Evolutionary conservation across 352 stramenopile species (phyloP), one percentile per base, ranked within the genome.

Genomic region (Globisporangium echinulatum): DNA sequence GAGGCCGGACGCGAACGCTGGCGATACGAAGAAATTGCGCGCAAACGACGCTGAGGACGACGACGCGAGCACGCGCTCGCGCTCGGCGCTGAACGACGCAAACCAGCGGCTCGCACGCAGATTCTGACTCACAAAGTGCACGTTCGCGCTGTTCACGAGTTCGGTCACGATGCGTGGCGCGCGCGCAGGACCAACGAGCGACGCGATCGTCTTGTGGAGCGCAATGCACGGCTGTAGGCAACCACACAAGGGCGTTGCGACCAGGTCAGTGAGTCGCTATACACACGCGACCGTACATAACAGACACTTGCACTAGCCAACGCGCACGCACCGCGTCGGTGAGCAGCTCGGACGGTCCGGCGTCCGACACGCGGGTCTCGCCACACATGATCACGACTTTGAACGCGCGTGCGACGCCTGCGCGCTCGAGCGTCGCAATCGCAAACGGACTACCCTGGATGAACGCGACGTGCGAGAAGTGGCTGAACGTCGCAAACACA

Each of bases 111-210:
- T 90, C 11, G 63, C 67, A 14, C 75, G 59, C 63, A 94, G 60
- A 50, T 87, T 92, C 62, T 94, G 81, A 36, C 81, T 72, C 38
- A 94, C 79, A 44, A 92, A 94, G 60, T 94, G 85, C 38, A 94
- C 82, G 48, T 89, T 94, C 7, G 79, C 72, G 46, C 85, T 73
- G 61, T 92, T 94, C 25, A 80, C 72, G 13, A 94, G 76, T 61
- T 94, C 82, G 1, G 79, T 90, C 56, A 94, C 87, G 54, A 94
- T 69, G 7, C 79, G 67, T 7, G 82, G 79, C 14, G 81, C 79
- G 17, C 79, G 74, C 19, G 61, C 63, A 3, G 79, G 78, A 3
- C 82, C 82, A 25, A 94, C 70, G 10, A 88, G 72, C 25, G 77
- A 81, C 7, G 76, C 63, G 38, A 94, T 89, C 39, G 82, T 88